A percentile compares a stretch with the other conserved stretches of the same genome.
phyloP scores from a whole-genome alignment of 129 eudicot species.

The Ambrosia artemisiifolia region DNA sequence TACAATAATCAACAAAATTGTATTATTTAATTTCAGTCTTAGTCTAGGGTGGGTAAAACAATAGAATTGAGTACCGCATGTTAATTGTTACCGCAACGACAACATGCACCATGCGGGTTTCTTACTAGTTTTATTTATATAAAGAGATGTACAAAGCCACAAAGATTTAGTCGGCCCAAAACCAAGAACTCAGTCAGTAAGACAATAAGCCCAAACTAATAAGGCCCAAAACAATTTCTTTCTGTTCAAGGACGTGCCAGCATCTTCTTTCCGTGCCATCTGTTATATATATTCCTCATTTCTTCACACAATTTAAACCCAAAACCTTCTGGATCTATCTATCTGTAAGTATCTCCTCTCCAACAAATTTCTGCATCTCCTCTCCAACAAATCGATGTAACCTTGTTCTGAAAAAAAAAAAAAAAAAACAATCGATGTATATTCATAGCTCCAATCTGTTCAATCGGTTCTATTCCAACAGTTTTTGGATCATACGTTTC shows the following conservation, averaged over 20 bases:
- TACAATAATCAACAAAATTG: no score
- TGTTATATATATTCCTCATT: neutral
- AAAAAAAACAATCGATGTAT: neutral
- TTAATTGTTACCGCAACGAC: no score
- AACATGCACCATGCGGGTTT: no score
- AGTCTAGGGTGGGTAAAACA: no score
- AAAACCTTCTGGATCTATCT: constrained; percentile 16
- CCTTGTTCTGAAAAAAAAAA: no score
- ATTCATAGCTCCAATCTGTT: neutral
- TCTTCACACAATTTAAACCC: constrained; percentile 4
- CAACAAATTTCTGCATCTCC: neutral
- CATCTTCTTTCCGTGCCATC: constrained; percentile 9
- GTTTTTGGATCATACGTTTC: no score
- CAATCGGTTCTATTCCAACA: no score
- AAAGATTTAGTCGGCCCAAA: neutral
- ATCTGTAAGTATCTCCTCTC: constrained; percentile 22
- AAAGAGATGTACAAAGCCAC: no score
- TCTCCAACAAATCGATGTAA: no score
- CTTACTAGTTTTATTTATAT: no score
- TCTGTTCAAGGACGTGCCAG: neutral
- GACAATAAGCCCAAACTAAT: constrained; percentile 13
- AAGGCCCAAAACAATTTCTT: neutral
- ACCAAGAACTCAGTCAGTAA: neutral
- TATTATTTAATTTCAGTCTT: no score
- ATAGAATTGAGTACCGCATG: no score